A percentile compares a stretch with the other conserved stretches of the same genome.
phyloP scores from a whole-genome alignment of 495 filamentous ascomycete species.

The Physcia stellaris region DNA sequence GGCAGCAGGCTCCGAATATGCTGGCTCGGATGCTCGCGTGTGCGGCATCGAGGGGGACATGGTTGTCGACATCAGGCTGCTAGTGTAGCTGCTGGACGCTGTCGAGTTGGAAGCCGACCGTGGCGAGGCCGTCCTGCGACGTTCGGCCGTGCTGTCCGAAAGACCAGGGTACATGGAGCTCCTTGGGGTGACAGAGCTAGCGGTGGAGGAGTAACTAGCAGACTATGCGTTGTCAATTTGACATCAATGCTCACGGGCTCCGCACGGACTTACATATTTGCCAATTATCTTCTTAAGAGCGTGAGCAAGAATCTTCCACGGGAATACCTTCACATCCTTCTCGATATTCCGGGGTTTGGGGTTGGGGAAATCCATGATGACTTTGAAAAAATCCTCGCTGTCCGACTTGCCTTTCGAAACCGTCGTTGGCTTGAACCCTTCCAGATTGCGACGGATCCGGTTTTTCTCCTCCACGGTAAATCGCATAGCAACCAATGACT shows the following conservation, averaged over 20 bases:
- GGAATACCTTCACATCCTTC: conserved; percentile 97
- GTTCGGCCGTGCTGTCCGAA: conserved; percentile 30
- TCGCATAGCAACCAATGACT: conserved; percentile 66
- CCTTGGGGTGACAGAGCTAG: conserved; percentile 28
- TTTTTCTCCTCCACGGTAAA: conserved; percentile 98
- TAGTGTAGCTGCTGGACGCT: conserved; percentile 9
- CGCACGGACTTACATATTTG: conserved; percentile 66
- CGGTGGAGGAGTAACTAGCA: conserved; percentile 38
- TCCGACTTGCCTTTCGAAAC: conserved; percentile 86
- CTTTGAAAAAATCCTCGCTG: conserved; percentile 92
- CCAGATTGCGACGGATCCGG: conserved; percentile 84
- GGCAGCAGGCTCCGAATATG: neutral
- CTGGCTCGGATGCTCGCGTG: neutral
- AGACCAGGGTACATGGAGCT: conserved; percentile 26
- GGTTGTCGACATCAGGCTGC: neutral
- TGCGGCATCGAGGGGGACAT: neutral
- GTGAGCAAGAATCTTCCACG: conserved; percentile 70
- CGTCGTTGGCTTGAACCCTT: conserved; percentile 78
- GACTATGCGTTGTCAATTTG: conserved; percentile 21
- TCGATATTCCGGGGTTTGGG: conserved; percentile 96
- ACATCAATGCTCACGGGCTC: neutral
- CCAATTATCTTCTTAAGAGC: conserved; percentile 94
- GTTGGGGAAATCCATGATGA: conserved; percentile 94
- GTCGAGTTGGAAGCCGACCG: conserved; percentile 15
- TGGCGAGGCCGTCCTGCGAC: conserved; percentile 30